Percentiles rank a stretch among this genome's conserved stretches.
Evolutionary conservation across 2,329 filamentous ascomycete species (phyloP).

Genomic region (Blumeriella jaapii): DNA sequence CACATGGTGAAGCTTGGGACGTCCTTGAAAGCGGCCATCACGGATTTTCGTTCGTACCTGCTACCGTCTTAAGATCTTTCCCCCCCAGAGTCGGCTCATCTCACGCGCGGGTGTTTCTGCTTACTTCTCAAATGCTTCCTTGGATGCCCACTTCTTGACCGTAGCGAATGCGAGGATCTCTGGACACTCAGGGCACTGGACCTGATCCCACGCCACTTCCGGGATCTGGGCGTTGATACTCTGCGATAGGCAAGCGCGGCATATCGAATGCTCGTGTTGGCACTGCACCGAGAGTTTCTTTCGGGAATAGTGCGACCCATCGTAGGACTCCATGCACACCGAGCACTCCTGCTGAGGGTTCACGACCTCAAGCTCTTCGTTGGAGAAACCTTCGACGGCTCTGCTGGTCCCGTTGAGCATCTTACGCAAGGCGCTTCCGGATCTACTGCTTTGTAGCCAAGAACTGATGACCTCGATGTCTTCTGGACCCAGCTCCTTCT

Average conservation of each 20-base stretch:
- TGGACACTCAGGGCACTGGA: slow-evolving; percentile 42
- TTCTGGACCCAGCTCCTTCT: background rate
- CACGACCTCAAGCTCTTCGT: background rate
- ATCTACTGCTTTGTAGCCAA: background rate
- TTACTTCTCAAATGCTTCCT: slow-evolving; percentile 33
- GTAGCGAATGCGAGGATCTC: slow-evolving; percentile 33
- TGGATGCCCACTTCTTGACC: slow-evolving; percentile 34
- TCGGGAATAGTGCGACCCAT: background rate
- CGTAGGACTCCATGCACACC: background rate
- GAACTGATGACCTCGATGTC: background rate
- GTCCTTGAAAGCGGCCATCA: slow-evolving; percentile 33
- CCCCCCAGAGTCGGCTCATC: too few relatives aligned
- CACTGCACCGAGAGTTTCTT: slow-evolving; percentile 5
- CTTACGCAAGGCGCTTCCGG: too few relatives aligned
- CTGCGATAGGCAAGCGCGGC: slow-evolving; percentile 7
- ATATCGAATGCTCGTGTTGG: slow-evolving; percentile 9
- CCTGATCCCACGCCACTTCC: slow-evolving; percentile 30
- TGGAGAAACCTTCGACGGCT: background rate
- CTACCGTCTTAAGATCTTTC: background rate
- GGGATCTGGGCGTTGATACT: slow-evolving; percentile 10
- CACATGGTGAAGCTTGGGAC: slow-evolving; percentile 42
- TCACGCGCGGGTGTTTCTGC: background rate
- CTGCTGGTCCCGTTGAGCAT: too few relatives aligned
- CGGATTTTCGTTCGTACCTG: slow-evolving; percentile 34
- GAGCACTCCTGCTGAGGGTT: background rate